Base-by-base conservation (phyloP, 371 early-diverging fungal species). In the Syncephalastrum monosporum region DNA sequence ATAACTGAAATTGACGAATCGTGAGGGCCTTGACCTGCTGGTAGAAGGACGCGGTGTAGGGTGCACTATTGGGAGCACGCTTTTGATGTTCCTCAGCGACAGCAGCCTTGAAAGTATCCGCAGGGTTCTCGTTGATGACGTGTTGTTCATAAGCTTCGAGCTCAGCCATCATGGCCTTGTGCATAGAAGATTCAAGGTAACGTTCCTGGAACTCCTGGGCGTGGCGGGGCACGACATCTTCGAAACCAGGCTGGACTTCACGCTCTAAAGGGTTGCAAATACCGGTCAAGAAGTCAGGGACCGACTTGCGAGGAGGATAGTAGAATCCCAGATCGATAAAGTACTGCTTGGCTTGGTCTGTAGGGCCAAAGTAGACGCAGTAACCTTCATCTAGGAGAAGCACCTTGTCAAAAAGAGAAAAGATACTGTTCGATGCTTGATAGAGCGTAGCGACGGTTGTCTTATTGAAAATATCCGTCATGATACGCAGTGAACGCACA, bases 361-460 rank as follows among this genome's bases (percentile, higher is more conserved):
- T 74, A 0, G 88, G 85, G 1, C 91, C 93, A 73, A 84, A 88
- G 71, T 84, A 92, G 57, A 89, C 75, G 60, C 82, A 82, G 41
- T 81, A 81, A 47, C 93, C 93, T 25, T 86, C 84, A 33, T 86
- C 84, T 14, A 92, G 65, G 1, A 92, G 68, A 21, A 89, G 50
- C 8, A 87, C 82, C 59, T 87, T 88, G 72, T 92, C 91, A 62
- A 89, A 92, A 19, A 90, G 69, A 33, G 83, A 69, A 64, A 84
- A 91, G 53, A 91, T 91, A 58, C 77, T 85, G 63, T 88, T 84
- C 17, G 84, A 84, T n/a, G 88, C 86, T 58, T 90, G 88, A 60
- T 88, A 87, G 16, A 87, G 65, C 12, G 83, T 72, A 3, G 81
- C 77, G 16, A 86, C 60, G 21, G 86, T 82, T n/a, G 88, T 82